Evolutionary conservation across 306 rosid species (phyloP), one percentile per base, ranked within the genome.

Genomic region (Sicyos edulis): DNA sequence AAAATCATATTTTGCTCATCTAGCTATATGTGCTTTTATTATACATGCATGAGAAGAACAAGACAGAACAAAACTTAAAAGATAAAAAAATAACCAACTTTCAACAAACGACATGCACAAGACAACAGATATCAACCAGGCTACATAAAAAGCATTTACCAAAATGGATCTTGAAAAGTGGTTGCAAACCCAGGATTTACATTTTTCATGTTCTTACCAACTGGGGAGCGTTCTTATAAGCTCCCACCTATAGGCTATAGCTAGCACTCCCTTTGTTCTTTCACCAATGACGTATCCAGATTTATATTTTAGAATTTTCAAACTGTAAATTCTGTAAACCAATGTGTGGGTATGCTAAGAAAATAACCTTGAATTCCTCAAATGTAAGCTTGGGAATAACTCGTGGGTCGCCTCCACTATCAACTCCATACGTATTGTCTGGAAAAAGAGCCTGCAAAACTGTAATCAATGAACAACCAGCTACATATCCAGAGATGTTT

Each of bases 341-440:
- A 26, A 49, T 24, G 29, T 26, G 37, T 32, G 2, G 51, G 57
- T 50, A 50, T 69, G 73, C 47, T 26, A 69, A 47, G 58, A 50
- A 69, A 50, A 69, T 51, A 72, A 93, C 99, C 99, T 91, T 89
- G 79, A 93, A 93, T 77, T 89, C 89, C 74, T 91, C 91, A 75
- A 80, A 93, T 60, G 92, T 86, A 82, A 93, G 88, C 63, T 85
- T 91, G 57, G 99, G 99, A 82, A 93, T 93, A 79, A 83, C 91
- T 69, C 42, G 83, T 37, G 99, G 99, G 81, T 93, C 99, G 17
- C 99, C 99, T 78, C 99, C 99, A 12, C 99, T 91, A 79, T 93
- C 99, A 77, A 93, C 97, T 47, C 96, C 97, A 71, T 89, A 93
- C 47, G 97, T 83, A 77, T 85, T 93, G 79, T 93, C 97, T 10